Conservation (phyloP, 208 protist species). For the Leishmania amazonensis region DNA sequence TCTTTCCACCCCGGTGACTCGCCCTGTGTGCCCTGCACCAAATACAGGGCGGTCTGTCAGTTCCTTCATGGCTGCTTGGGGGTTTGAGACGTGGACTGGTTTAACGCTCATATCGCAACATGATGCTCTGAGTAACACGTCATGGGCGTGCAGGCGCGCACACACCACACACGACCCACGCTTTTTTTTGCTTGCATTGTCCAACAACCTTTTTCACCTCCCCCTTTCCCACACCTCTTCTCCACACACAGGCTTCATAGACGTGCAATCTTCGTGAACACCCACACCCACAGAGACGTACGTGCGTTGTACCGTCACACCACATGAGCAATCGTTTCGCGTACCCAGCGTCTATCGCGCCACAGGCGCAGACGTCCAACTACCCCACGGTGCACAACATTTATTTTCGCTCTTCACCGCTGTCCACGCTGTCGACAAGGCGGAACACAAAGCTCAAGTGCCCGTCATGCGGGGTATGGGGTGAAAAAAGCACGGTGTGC, state of each 20-base stretch:
- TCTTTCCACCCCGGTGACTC: background rate
- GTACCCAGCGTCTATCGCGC: constrained; percentile 7
- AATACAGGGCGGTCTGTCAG: background rate
- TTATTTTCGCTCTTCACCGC: constrained; percentile 9
- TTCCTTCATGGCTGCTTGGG: background rate
- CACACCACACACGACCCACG: background rate
- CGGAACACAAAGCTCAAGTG: constrained; percentile 33
- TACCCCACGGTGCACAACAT: constrained; percentile 32
- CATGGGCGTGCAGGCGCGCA: background rate
- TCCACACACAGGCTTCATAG: background rate
- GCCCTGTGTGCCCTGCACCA: background rate
- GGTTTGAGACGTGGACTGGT: background rate
- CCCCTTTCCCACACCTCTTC: background rate
- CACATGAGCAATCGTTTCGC: background rate
- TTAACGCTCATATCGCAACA: background rate
- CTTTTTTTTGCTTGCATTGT: background rate
- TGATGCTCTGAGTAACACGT: background rate
- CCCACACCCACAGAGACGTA: background rate
- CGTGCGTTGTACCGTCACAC: background rate
- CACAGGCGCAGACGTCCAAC: constrained; percentile 27
- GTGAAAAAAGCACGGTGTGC: constrained; percentile 23
- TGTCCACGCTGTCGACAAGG: background rate
- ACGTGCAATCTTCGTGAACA: background rate
- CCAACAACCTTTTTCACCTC: too few relatives aligned
- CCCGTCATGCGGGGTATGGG: constrained; percentile 28